Evolutionary conservation across 2,329 filamentous ascomycete species (phyloP), one percentile per base, ranked within the genome.

Genomic region (Septoria petroselini): DNA sequence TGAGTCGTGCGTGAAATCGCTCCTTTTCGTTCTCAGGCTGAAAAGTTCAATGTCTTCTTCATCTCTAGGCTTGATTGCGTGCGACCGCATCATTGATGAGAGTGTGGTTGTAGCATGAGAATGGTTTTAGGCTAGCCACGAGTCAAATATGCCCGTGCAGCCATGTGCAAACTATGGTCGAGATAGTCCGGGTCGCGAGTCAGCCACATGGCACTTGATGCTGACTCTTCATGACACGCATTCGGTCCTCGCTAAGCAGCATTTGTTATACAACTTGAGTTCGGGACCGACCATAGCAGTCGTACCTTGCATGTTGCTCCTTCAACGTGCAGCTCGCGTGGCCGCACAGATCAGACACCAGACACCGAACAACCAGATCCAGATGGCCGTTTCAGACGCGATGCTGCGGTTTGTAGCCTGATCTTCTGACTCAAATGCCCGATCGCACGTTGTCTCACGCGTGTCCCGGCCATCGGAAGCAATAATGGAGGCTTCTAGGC

Each of bases 331-430:
- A 34, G 23, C 41, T 50, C 41, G 41, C 48, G 41, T 45, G 48
- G 41, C 41, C 35, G 48, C 41, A 45, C 41, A 25, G 48, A 40
- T 35, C 41, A 50, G 33, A 27, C 19, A n/a, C 11, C 19, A 40
- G 15, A 12, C 41, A 45, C 8, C n/a, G 12, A 31, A 23, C 41
- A 44, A 40, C 34, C 41, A 44, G 41, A 50, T 44, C 41, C 31
- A 15, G 14, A 21, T 29, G 33, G 31, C n/a, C 19, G 12, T 8
- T 19, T 18, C 17, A 49, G 15, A 49, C 46, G 19, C 7, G 25
- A 33, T 12, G 5, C 31, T 38, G 21, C 33, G 7, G 33, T 18
- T 17, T 14, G 14, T 15, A 37, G 41, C 15, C 29, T 19, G 15
- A 19, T 7, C 2, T 4, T 14, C 4, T 17, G 34, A 38, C 34